phyloP scores from a whole-genome alignment of 1,284 basidiomycete species.

The Cryptococcus sp. region DNA sequence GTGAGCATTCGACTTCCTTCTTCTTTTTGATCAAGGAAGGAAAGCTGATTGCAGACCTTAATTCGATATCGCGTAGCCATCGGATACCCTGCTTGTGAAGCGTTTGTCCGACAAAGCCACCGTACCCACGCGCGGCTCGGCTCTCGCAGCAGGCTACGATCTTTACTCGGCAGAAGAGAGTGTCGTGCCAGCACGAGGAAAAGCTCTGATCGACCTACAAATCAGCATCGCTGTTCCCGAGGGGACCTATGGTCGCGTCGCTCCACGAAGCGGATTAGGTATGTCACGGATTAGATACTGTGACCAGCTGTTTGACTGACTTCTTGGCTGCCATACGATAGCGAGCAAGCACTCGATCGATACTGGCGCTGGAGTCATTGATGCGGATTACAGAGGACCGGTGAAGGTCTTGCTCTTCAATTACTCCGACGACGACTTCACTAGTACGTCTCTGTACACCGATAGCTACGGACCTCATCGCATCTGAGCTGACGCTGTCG shows the following conservation, averaged over 20 bases:
- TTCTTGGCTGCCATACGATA: slow-evolving; percentile 44
- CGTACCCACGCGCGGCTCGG: slow-evolving; percentile 84
- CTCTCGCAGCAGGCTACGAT: slow-evolving; percentile 90
- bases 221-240: slow-evolving; percentile 93
- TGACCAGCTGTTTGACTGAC: background rate
- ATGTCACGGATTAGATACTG: slow-evolving; percentile 12
- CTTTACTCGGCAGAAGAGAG: slow-evolving; percentile 83
- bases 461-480: no score
- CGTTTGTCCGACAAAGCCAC: slow-evolving; percentile 78
- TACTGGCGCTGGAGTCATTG: slow-evolving; percentile 95
- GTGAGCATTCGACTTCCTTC: background rate
- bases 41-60: background rate
- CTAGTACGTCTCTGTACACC: slow-evolving; percentile 61
- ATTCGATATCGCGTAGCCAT: slow-evolving; percentile 29
- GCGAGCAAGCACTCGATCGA: slow-evolving; percentile 98
- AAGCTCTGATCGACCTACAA: slow-evolving; percentile 88
- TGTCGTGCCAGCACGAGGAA: slow-evolving; percentile 77
- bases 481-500: background rate
- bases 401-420: slow-evolving; percentile 95
- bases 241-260: slow-evolving; percentile 94
- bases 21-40: slow-evolving; percentile 14
- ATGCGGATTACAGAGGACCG: slow-evolving; percentile 92
- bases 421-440: slow-evolving; percentile 82
- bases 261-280: slow-evolving; percentile 95
- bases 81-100: slow-evolving; percentile 71